Base-by-base conservation (phyloP, 768 basidiomycete genomes). In the Pleurotus giganteus region DNA sequence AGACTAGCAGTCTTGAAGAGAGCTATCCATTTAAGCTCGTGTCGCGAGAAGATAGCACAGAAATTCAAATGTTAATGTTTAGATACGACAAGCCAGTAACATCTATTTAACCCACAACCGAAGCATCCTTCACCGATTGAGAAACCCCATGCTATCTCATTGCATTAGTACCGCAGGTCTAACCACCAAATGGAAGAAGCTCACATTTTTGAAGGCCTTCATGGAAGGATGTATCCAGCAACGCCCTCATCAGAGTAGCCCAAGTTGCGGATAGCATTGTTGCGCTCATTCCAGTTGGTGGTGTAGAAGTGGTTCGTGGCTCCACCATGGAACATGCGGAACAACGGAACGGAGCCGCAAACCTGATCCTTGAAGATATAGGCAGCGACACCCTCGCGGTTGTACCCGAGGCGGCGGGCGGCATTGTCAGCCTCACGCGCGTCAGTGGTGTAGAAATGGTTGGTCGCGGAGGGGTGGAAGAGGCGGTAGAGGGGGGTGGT, bases 241-340 rank as follows among this genome's bases (percentile, higher is more conserved):
- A 58, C 42, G 5, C 57, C 59, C 42, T 54, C 34, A 13, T 49
- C n/a, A 17, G 44, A 7, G 43, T 58, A 60, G 11, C 57, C 54
- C 12, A 34, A 19, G 15, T 15, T 17, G 28, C 8, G 11, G 13
- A 58, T 50, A 17, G 57, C 57, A 28, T 51, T 52, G 7, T 34
- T 46, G 24, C 26, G 29, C 21, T 60, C 59, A 17, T 28, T 26
- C 23, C 29, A 36, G 17, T 28, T 32, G 8, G 49, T 47, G 23
- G 59, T 53, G 45, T 56, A 58, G 46, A 58, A 53, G n/a, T 49
- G 43, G 28, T 58, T 28, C 5, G n/a, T 31, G 8, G 2, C 26
- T 19, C 28, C 36, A 28, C 23, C 17, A 34, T 47, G n/a, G 53
- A 31, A 60, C 26, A 51, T n/a, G 24, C 49, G 49, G 24, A 37